A percentile compares a stretch with the other conserved stretches of the same genome.
Conservation (phyloP, 2,329 filamentous ascomycete genomes). For the Penicillium expansum region DNA sequence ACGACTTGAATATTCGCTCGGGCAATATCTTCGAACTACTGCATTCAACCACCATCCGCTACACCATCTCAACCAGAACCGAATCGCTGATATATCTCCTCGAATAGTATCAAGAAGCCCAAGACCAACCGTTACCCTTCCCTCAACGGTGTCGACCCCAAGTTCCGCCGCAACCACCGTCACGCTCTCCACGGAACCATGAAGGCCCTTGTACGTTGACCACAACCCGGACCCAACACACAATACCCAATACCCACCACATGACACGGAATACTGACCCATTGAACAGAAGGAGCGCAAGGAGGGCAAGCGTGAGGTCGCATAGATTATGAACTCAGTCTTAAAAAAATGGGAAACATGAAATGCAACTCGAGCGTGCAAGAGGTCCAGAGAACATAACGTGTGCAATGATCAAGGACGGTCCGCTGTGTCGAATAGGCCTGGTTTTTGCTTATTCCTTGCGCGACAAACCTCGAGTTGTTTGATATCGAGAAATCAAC, state of each 20-base stretch:
- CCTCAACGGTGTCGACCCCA: slow-evolving; percentile 97
- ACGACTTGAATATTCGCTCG: slow-evolving; percentile 4
- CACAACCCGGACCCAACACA: background rate
- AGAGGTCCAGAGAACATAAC: slow-evolving; percentile 34
- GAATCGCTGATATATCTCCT: slow-evolving; percentile 25
- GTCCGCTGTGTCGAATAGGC: slow-evolving; percentile 28
- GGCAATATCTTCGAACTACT: background rate
- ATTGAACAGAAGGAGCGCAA: slow-evolving; percentile 83
- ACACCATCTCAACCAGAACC: slow-evolving; percentile 4
- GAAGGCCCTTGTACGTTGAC: slow-evolving; percentile 82
- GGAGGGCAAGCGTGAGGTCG: slow-evolving; percentile 89
- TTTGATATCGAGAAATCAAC: slow-evolving; percentile 30
- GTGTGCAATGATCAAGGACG: slow-evolving; percentile 34
- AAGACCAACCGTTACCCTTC: slow-evolving; percentile 99
- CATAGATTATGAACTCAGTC: slow-evolving; percentile 54
- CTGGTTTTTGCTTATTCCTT: slow-evolving; percentile 29
- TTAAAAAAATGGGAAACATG: slow-evolving; percentile 33
- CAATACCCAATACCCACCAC: background rate
- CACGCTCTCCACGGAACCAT: slow-evolving; percentile 99
- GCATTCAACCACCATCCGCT: background rate
- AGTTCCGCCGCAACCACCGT: slow-evolving; percentile 99
- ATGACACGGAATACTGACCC: slow-evolving; percentile 32
- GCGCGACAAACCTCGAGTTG: slow-evolving; percentile 23
- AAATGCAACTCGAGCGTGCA: slow-evolving; percentile 32
- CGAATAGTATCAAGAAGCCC: slow-evolving; percentile 95